Conservation (phyloP, 164 flowering plant species). For the Warburgia ugandensis region DNA sequence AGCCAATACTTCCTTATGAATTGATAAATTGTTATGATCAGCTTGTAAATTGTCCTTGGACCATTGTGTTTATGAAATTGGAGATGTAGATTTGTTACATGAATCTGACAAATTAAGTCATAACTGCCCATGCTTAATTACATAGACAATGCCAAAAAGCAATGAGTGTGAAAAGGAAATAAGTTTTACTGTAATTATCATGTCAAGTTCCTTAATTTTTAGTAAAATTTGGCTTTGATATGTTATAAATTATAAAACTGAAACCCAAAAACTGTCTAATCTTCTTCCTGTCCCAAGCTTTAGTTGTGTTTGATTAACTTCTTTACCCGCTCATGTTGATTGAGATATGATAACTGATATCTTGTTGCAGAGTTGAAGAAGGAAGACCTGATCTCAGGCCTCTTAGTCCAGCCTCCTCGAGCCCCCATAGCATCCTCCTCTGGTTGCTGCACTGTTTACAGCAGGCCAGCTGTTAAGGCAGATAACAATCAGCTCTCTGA, state of each 20-base stretch:
- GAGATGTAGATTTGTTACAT: too few species aligned
- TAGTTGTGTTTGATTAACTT: not conserved
- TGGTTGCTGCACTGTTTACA: constrained; percentile 15
- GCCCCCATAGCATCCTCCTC: constrained; percentile 21
- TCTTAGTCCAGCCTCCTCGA: constrained; percentile 37
- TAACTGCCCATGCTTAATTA: too few species aligned
- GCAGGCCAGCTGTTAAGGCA: constrained; percentile 18
- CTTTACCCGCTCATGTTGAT: not conserved
- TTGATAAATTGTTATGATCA: too few species aligned
- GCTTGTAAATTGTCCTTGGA: too few species aligned
- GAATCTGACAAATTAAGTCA: too few species aligned
- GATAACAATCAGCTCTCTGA: constrained; percentile 18
- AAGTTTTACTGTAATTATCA: not conserved
- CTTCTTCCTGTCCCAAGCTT: not conserved
- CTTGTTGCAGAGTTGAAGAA: constrained; percentile 44
- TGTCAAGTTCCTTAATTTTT: not conserved
- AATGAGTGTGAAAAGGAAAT: too few species aligned
- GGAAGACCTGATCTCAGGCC: constrained; percentile 62
- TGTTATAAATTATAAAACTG: not conserved
- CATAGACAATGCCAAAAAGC: too few species aligned
- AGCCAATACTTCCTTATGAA: too few species aligned
- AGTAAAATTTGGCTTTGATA: not conserved
- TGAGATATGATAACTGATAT: constrained; percentile 3
- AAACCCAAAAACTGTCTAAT: not conserved
- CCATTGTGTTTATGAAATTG: too few species aligned